Evolutionary conservation across 192 early-diverging fungal species (phyloP).

Genomic region (Thamnidium elegans): DNA sequence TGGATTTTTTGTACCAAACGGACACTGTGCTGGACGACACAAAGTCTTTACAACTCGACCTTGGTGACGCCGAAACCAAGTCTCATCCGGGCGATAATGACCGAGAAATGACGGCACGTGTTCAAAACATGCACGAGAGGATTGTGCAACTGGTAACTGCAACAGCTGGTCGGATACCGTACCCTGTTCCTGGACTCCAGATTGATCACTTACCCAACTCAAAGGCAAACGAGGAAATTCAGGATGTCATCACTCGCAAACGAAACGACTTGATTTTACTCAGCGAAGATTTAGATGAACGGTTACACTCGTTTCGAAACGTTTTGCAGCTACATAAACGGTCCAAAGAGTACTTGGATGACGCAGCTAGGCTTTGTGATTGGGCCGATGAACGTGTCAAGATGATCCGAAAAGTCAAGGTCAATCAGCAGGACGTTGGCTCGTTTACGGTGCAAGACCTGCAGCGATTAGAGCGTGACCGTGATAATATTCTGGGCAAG

Average conservation of each 20-base stretch:
- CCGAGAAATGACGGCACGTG: conserved; percentile 10
- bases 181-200: conserved; percentile 10
- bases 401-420: not conserved
- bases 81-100: conserved; percentile 16
- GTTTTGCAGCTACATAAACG: conserved; percentile 20
- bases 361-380: conserved; percentile 2
- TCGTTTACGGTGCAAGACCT: conserved; percentile 16
- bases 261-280: conserved; percentile 8
- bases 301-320: conserved; percentile 17
- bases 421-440: conserved; percentile 5
- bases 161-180: conserved; percentile 16
- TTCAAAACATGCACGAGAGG: conserved; percentile 16
- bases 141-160: conserved; percentile 15
- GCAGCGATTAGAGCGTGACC: conserved; percentile 8
- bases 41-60: conserved; percentile 5
- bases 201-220: conserved; percentile 19
- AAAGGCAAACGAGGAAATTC: conserved; percentile 19
- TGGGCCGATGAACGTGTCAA: conserved; percentile 14
- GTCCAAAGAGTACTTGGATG: conserved; percentile 14
- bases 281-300: conserved; percentile 1
- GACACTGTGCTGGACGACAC: conserved; percentile 16
- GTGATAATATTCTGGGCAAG: not conserved
- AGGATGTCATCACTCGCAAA: conserved; percentile 7
- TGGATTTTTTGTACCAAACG: conserved; percentile 35
- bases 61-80: conserved; percentile 7